Evolutionary conservation across 2,329 filamentous ascomycete species (phyloP).

Genomic region (Trichoderma atroviride): DNA sequence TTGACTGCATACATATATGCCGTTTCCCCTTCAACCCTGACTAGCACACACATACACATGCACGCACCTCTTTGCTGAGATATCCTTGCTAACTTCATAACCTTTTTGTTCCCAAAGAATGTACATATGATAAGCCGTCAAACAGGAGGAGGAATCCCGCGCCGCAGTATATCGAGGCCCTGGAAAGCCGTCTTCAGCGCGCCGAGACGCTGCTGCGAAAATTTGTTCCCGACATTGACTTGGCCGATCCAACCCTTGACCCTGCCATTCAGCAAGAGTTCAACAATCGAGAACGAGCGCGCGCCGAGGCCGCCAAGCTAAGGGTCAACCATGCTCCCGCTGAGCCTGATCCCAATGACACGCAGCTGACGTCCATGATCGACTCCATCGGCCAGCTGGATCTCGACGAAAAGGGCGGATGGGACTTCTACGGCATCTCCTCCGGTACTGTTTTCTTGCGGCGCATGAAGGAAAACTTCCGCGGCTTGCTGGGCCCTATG

Average conservation of each 20-base stretch:
- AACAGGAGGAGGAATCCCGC: constrained; percentile 88
- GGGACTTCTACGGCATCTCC: constrained; percentile 93
- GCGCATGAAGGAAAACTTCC: constrained; percentile 85
- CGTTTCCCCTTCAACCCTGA: neutral
- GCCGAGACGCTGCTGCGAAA: constrained; percentile 79
- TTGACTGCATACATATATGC: neutral
- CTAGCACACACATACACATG: neutral
- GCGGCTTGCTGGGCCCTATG: constrained; percentile 70
- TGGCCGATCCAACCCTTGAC: constrained; percentile 84
- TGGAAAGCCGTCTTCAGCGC: constrained; percentile 80
- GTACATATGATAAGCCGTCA: constrained; percentile 93
- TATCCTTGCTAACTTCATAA: neutral
- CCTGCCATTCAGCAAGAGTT: constrained; percentile 72
- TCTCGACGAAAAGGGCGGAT: constrained; percentile 85
- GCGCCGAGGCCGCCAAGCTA: constrained; percentile 48
- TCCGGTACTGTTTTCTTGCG: constrained; percentile 88
- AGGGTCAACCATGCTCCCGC: constrained; percentile 39
- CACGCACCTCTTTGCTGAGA: neutral
- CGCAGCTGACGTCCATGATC: constrained; percentile 89
- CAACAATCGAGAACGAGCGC: constrained; percentile 56
- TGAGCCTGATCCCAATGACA: constrained; percentile 59
- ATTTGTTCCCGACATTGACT: constrained; percentile 79
- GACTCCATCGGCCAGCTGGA: constrained; percentile 89
- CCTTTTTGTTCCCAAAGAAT: constrained; percentile 59
- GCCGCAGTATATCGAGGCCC: constrained; percentile 88